A percentile compares a stretch with the other conserved stretches of the same genome.
Evolutionary conservation across 768 basidiomycete species (phyloP).

Genomic region (Boletales sp.): DNA sequence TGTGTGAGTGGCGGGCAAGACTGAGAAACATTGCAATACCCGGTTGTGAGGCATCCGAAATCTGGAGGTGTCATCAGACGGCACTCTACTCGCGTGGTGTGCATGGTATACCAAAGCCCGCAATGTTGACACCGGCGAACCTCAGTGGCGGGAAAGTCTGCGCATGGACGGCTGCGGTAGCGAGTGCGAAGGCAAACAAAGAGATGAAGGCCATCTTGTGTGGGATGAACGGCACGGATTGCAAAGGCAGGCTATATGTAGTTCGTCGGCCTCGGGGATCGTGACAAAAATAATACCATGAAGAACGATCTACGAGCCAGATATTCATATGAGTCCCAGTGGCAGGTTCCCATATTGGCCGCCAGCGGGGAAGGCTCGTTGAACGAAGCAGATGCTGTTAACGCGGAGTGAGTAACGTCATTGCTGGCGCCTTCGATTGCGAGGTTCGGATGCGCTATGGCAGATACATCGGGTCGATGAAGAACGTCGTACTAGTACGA

Average conservation of each 20-base stretch:
- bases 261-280: not conserved
- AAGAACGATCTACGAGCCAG: slow-evolving; percentile 1
- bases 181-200: slow-evolving; percentile 12
- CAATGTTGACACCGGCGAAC: slow-evolving; percentile 49
- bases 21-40: slow-evolving; percentile 36
- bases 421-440: no score
- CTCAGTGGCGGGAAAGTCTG: slow-evolving; percentile 23
- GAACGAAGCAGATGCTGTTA: not conserved
- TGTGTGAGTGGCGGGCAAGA: slow-evolving; percentile 45
- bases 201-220: slow-evolving; percentile 11
- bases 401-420: no score
- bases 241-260: slow-evolving; percentile 8
- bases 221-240: not conserved
- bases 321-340: not conserved
- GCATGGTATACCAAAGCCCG: slow-evolving; percentile 40
- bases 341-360: not conserved
- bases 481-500: no score
- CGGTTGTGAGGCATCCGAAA: slow-evolving; percentile 48
- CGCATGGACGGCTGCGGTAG: slow-evolving; percentile 12
- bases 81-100: not conserved
- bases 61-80: slow-evolving; percentile 20
- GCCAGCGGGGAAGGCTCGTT: not conserved
- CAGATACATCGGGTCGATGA: no score
- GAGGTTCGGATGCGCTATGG: no score
- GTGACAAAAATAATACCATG: slow-evolving; percentile 5